Evolutionary conservation across 1,284 basidiomycete genomes (phyloP), one percentile per base, ranked within the genome.

Genomic region (Fomes fomentarius): DNA sequence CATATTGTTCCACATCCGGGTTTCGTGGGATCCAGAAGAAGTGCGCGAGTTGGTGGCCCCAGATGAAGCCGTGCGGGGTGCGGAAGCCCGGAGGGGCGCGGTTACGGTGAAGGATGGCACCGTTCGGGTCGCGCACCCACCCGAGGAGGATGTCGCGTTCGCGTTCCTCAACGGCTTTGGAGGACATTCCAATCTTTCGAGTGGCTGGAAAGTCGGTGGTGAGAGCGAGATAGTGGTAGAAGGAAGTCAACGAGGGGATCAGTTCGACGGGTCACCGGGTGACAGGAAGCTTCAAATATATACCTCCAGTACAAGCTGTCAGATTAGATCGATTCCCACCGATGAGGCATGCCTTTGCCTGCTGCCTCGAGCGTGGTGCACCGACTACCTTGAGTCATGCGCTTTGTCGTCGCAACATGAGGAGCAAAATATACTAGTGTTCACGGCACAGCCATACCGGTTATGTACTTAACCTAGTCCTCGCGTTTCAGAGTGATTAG

Each of bases 21-120:
- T 62, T 48, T 48, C 70, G 66, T 30, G 62, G 40, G 50, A 72
- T 66, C 62, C 64, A 68, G 54, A 63, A 66, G 57, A 74, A 61
- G 44, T 71, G 65, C 39, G 62, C 52, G 40, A 65, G 47, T 12
- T 54, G 46, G 57, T 71, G 68, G 30, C 65, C 72, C 72, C 72
- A 74, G 51, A 71, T 66, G 57, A 67, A 60, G 15, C 63, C 64
- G 52, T 71, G 70, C 4, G 64, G 63, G 3, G 69, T 60, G 28
- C 71, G 61, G 21, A 44, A 55, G 47, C 70, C 71, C 19, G 24
- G 33, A 4, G 70, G 70, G n/a, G 62, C 61, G 21, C 35, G 38
- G n/a, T 54, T 44, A 33, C 58, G 61, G 19, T 60, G 50, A 37
- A 72, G 66, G 21, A 55, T 34, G 15, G 47, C 45, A 26, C 70